Evolutionary conservation across 1,139 yeast species (phyloP).

Genomic region (Tardiomyces blankii): DNA sequence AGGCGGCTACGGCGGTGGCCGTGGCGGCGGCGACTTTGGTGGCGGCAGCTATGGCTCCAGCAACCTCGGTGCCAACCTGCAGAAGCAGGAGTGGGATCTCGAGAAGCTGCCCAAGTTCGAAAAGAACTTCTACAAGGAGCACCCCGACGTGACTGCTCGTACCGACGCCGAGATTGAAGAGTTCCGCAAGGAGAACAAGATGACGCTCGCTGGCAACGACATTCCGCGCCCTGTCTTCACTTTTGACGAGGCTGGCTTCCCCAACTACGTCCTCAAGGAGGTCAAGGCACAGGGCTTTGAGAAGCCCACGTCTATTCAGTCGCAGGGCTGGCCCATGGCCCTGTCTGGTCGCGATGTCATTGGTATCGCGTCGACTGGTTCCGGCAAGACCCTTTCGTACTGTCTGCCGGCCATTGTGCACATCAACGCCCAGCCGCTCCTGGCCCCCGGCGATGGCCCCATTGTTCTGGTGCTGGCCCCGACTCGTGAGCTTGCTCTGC

Average conservation of each 20-base stretch:
- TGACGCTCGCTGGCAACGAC: constrained; percentile 73
- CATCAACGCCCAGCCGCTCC: constrained; percentile 93
- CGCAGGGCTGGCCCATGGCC: constrained; percentile 99
- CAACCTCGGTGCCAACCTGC: constrained; percentile 46
- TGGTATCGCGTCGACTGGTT: constrained; percentile 98
- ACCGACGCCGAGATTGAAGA: constrained; percentile 56
- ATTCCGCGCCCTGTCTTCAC: constrained; percentile 91
- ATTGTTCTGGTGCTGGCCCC: constrained; percentile 94
- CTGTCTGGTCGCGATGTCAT: constrained; percentile 96
- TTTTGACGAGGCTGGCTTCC: constrained; percentile 96
- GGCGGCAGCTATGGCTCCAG: constrained; percentile 29
- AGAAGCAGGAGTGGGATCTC: constrained; percentile 71
- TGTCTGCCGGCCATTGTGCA: constrained; percentile 96
- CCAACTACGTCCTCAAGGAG: constrained; percentile 81
- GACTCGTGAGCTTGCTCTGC: constrained; percentile 97
- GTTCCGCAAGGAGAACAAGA: constrained; percentile 75
- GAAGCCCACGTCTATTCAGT: constrained; percentile 90
- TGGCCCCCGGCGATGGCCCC: constrained; percentile 94
- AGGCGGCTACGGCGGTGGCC: constrained; percentile 28
- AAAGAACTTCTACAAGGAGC: constrained; percentile 88
- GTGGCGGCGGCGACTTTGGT: constrained; percentile 22
- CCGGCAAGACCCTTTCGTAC: constrained; percentile 95
- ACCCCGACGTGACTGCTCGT: constrained; percentile 66
- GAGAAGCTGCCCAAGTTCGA: constrained; percentile 66
- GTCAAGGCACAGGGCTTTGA: constrained; percentile 90